Evolutionary conservation across 805 yeast species (phyloP).

Genomic region (Diddensiella caesifluorescens): DNA sequence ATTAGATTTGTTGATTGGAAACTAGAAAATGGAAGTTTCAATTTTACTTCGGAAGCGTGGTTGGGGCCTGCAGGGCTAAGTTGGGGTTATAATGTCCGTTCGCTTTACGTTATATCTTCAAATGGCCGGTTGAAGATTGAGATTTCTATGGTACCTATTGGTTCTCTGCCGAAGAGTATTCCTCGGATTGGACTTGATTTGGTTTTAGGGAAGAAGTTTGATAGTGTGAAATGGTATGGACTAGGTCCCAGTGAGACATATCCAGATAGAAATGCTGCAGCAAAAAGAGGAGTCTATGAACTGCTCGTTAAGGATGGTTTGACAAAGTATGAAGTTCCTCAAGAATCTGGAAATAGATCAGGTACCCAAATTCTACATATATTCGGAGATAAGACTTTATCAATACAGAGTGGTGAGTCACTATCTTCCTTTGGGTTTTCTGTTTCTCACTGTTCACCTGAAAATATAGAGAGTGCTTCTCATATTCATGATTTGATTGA

Average conservation of each 20-base stretch:
- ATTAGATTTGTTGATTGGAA: not conserved
- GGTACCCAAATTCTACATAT: constrained; percentile 22
- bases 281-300: constrained; percentile 23
- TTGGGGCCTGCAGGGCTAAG: constrained; percentile 24
- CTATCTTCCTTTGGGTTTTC: constrained; percentile 1
- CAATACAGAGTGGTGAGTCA: not conserved
- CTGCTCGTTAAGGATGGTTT: constrained; percentile 18
- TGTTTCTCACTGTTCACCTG: not conserved
- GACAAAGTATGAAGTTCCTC: constrained; percentile 30
- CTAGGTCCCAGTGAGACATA: constrained; percentile 34
- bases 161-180: constrained; percentile 21
- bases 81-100: constrained; percentile 23
- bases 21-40: not conserved
- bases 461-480: not conserved
- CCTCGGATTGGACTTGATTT: constrained; percentile 33
- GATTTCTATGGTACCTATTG: not conserved
- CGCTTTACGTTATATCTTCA: constrained; percentile 10
- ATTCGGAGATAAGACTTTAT: too few relatives aligned
- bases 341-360: constrained; percentile 32
- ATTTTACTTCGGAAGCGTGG: not conserved
- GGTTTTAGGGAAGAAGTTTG: constrained; percentile 16
- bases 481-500: not conserved
- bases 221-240: constrained; percentile 29
- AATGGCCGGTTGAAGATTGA: not conserved
- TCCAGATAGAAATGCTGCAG: constrained; percentile 29